These are phyloP conservation scores for Ottelia alismoides DNA, from an alignment of 106 monocot genomes.

Conservation along the genomic window DNA sequence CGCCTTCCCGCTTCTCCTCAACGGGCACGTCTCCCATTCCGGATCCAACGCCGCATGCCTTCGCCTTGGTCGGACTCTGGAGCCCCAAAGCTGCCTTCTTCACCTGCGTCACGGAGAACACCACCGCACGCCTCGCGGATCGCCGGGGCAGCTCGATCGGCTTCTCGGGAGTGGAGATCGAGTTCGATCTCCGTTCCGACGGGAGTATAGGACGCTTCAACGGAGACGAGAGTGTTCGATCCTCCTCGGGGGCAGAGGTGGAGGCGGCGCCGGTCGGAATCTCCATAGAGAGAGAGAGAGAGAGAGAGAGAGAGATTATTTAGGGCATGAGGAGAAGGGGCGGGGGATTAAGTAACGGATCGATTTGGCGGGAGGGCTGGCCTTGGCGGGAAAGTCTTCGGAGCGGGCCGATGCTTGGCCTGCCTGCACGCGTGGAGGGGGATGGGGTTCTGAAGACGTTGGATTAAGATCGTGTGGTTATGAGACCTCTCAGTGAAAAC, in stretches of 20 bases:
- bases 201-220: neutral
- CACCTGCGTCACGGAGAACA: slow-evolving; percentile 47
- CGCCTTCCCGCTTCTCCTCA: slow-evolving; percentile 1
- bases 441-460: too few relatives aligned
- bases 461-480: too few relatives aligned
- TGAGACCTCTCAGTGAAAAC: too few relatives aligned
- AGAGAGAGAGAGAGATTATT: neutral
- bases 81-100: slow-evolving; percentile 24
- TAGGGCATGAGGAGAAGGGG: neutral
- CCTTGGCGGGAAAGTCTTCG: neutral
- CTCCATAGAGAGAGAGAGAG: neutral
- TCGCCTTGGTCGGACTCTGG: neutral
- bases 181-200: slow-evolving; percentile 1
- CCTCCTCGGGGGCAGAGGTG: neutral
- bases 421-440: too few relatives aligned
- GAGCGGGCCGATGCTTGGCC: neutral
- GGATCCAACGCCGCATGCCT: neutral
- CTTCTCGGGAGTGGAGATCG: slow-evolving; percentile 58
- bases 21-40: neutral
- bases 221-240: neutral
- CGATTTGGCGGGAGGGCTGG: slow-evolving; percentile 5
- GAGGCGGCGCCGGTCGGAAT: neutral
- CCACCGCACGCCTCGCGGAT: slow-evolving; percentile 16
- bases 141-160: slow-evolving; percentile 18
- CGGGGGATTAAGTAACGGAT: neutral